These are phyloP conservation scores for Fusarium lateritium DNA, from an alignment of 2,329 filamentous ascomycete species.

Conservation along the genomic window DNA sequence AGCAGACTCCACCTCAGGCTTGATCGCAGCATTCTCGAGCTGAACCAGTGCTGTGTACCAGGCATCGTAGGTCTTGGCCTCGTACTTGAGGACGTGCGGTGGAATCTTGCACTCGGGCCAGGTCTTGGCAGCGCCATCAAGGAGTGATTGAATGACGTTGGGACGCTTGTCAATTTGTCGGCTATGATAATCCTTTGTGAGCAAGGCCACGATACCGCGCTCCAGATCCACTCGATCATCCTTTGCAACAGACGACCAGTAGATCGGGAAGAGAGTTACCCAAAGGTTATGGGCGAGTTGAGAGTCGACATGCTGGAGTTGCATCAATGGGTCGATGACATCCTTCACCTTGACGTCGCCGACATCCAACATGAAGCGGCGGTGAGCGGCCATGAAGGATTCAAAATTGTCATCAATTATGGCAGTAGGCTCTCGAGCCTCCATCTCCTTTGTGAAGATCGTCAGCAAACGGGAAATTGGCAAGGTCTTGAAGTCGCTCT, in stretches of 20 bases:
- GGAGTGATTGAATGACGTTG: conserved; percentile 93
- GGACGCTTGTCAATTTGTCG: conserved; percentile 95
- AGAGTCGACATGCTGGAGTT: conserved; percentile 91
- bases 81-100: conserved; percentile 95
- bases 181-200: conserved; percentile 96
- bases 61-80: conserved; percentile 92
- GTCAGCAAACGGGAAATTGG: conserved; percentile 81
- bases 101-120: conserved; percentile 93
- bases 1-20: conserved; percentile 86
- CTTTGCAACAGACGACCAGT: conserved; percentile 88
- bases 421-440: conserved; percentile 72
- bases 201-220: conserved; percentile 87
- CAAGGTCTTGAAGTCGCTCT: conserved; percentile 86
- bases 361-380: conserved; percentile 86
- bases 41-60: conserved; percentile 97
- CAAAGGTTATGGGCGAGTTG: conserved; percentile 90
- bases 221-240: conserved; percentile 94
- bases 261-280: conserved; percentile 91
- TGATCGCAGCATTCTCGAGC: conserved; percentile 89
- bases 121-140: conserved; percentile 88
- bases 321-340: conserved; percentile 88
- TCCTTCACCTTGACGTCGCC: conserved; percentile 90
- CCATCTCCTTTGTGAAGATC: conserved; percentile 83
- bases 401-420: conserved; percentile 90
- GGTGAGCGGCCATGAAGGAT: conserved; percentile 81